Percentiles rank a stretch among this genome's conserved stretches.
Conservation (phyloP, 192 early-diverging fungal genomes). For the Coemansia sp. region DNA sequence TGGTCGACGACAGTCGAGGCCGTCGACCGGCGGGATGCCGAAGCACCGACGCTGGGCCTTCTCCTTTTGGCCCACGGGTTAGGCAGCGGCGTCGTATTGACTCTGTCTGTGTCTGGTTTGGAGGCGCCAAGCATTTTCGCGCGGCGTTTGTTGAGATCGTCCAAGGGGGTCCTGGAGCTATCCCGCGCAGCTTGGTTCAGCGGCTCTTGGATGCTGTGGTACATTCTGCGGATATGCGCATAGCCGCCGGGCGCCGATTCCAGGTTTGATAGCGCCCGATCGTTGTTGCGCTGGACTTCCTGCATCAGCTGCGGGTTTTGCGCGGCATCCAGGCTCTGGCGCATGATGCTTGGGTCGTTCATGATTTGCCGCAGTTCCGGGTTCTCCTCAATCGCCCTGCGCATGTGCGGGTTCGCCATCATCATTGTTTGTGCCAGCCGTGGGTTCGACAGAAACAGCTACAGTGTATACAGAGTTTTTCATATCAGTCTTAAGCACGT, state of each 20-base stretch:
- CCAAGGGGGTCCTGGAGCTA: slow-evolving; percentile 27
- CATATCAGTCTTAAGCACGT: too few species aligned
- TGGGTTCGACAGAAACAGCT: slow-evolving; percentile 39
- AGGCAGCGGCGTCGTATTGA: slow-evolving; percentile 51
- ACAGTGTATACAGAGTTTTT: background rate
- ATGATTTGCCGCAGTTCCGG: slow-evolving; percentile 52
- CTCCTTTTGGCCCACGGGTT: slow-evolving; percentile 47
- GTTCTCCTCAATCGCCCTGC: slow-evolving; percentile 47
- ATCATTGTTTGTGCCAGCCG: slow-evolving; percentile 40
- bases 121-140: slow-evolving; percentile 45
- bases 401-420: slow-evolving; percentile 51
- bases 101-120: slow-evolving; percentile 23
- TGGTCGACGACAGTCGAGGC: slow-evolving; percentile 28
- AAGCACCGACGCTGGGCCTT: background rate
- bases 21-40: background rate
- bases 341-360: slow-evolving; percentile 42
- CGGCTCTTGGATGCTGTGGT: slow-evolving; percentile 52
- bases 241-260: slow-evolving; percentile 53
- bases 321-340: slow-evolving; percentile 42
- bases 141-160: slow-evolving; percentile 47
- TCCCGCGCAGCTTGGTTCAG: slow-evolving; percentile 24
- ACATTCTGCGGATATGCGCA: slow-evolving; percentile 52
- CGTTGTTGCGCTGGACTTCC: slow-evolving; percentile 57
- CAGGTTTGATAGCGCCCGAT: slow-evolving; percentile 55
- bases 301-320: slow-evolving; percentile 54